Evolutionary conservation across 1,139 yeast species (phyloP).

Genomic region (Suhomyces bribrorum): DNA sequence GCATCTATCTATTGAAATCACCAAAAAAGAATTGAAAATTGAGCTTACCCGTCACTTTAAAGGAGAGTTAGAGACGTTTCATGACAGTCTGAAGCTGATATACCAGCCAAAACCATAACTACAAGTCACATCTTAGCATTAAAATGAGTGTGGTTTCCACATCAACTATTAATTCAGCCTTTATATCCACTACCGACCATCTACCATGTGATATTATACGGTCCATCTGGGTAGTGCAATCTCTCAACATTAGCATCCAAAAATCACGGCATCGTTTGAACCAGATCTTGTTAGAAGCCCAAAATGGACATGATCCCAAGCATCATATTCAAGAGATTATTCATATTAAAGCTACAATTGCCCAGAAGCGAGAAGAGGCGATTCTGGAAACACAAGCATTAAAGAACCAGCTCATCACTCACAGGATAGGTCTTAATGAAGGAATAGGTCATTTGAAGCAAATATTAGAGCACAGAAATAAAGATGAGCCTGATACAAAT

Average conservation of each 20-base stretch:
- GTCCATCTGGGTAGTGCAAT: conserved; percentile 48
- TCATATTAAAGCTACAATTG: conserved; percentile 16
- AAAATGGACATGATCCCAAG: conserved; percentile 6
- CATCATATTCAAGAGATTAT: conserved; percentile 14
- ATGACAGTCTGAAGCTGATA: too few species aligned
- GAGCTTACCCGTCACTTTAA: too few species aligned
- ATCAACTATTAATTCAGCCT: conserved; percentile 37
- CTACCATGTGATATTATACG: conserved; percentile 49
- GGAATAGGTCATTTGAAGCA: conserved; percentile 34
- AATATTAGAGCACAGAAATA: conserved; percentile 16
- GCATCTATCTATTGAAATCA: too few species aligned
- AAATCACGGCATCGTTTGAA: conserved; percentile 17
- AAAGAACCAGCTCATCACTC: conserved; percentile 36
- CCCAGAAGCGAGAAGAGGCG: conserved; percentile 27
- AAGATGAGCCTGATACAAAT: conserved; percentile 12
- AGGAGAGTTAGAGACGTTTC: too few species aligned
- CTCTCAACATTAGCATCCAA: conserved; percentile 35
- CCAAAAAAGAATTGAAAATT: too few species aligned
- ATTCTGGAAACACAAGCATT: conserved; percentile 38
- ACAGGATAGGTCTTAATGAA: conserved; percentile 29
- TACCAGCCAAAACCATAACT: too few species aligned
- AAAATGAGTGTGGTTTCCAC: conserved; percentile 19
- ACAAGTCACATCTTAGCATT: background rate
- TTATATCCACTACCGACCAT: conserved; percentile 48
- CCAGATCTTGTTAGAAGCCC: conserved; percentile 8